Conservation (phyloP, 129 eudicot species). For the Sambucus nigra region DNA sequence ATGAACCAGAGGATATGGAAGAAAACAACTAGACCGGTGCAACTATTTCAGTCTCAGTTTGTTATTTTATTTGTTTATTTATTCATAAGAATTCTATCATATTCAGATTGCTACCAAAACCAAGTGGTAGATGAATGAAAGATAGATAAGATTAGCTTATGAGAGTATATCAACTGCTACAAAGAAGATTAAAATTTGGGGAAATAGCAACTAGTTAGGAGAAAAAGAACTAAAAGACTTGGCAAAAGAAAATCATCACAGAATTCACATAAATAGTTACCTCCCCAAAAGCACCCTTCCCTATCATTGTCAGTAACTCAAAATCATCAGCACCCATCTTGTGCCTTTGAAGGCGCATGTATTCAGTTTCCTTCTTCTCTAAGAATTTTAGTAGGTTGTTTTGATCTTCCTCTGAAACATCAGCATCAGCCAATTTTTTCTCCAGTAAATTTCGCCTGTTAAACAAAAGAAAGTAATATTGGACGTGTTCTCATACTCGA, state of each 20-base stretch:
- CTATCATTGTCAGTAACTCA: constrained; percentile 88
- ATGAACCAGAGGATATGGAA: not conserved
- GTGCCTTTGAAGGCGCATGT: constrained; percentile 96
- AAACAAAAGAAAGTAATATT: not conserved
- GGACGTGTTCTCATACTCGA: not conserved
- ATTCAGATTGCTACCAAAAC: not conserved
- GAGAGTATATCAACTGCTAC: not conserved
- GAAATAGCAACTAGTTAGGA: not conserved
- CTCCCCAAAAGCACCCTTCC: constrained; percentile 99
- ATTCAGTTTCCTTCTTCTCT: constrained; percentile 94
- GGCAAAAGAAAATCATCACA: constrained; percentile 7
- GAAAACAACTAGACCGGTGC: not conserved
- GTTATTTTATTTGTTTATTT: not conserved
- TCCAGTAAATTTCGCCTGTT: constrained; percentile 71
- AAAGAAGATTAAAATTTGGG: not conserved
- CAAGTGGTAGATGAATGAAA: not conserved
- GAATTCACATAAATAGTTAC: constrained; percentile 17
- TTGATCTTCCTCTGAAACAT: constrained; percentile 95
- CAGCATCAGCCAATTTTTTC: constrained; percentile 86
- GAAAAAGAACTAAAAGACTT: not conserved
- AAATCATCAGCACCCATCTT: constrained; percentile 96
- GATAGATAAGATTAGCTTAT: not conserved
- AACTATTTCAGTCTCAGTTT: not conserved
- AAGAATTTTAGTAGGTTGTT: constrained; percentile 66
- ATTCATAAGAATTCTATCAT: not conserved